Base-by-base conservation (phyloP, 2,329 filamentous ascomycete species). In the Sclerotiophoma versabilis region DNA sequence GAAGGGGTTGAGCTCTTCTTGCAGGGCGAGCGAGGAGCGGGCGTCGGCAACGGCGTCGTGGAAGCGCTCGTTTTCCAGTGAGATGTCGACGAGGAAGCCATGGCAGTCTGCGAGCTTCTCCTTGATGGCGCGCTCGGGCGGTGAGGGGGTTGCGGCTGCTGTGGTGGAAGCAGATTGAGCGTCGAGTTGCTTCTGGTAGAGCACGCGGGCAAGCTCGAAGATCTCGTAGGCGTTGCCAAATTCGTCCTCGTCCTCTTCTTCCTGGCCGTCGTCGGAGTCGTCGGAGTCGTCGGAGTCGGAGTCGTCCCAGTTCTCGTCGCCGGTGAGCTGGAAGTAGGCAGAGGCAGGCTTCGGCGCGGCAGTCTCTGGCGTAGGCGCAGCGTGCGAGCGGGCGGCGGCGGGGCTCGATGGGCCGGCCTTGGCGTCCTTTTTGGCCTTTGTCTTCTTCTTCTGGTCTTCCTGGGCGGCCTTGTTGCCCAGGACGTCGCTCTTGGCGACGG, bases 61-160 rank as follows among this genome's bases (percentile, higher is more conserved):
- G 71, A 96, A 99, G 79, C 90, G 88, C 77, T 98, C 95, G 64
- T 95, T 96, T 78, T 99, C 95, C 23, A 99, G 82, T n/a, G 90
- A 96, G 58, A 99, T 97, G 76, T 99, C 95, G 9, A 93, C 91
- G 58, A 98, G 89, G 50, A 96, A 84, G 72, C 97, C 93, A 73
- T 97, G 92, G 8, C 92, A 96, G 71, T 99, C 95, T 57, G 92
- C 92, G 27, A 98, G 84, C 51, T 92, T 87, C 76, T 96, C 91
- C 76, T 92, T 93, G 71, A 71, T 66, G 25, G 59, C 54, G 36
- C 62, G 72, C 49, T 50, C 71, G 56, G 64, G 68, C 53, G 44
- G 74, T 58, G 33, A 76, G 55, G 59, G 73, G 54, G 59, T 77
- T 6, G 76, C 76, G 65, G 84, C 77, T 52, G 61, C 49, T 11